Conservation (phyloP, 768 basidiomycete species). For the Hygrocybe punicea region DNA sequence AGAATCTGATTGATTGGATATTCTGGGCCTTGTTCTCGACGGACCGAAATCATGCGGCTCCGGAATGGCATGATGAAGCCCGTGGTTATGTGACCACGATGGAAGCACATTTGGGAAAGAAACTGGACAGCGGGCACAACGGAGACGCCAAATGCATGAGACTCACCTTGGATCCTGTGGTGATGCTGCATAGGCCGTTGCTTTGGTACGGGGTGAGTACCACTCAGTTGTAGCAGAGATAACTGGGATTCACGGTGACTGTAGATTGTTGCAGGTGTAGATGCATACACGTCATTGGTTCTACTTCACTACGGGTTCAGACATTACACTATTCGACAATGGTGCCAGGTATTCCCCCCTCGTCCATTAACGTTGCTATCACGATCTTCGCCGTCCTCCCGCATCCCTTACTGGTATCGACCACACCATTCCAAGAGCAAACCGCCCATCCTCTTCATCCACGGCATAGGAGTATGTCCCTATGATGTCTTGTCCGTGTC, state of each 20-base stretch:
- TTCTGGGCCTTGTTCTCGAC: slow-evolving; percentile 60
- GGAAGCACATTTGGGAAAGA: slow-evolving; percentile 40
- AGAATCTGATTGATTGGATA: slow-evolving; percentile 60
- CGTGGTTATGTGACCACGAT: slow-evolving; percentile 43
- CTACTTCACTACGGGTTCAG: slow-evolving; percentile 48
- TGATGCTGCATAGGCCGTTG: slow-evolving; percentile 52
- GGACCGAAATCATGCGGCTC: slow-evolving; percentile 26
- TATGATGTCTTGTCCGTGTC: neutral
- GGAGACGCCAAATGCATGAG: slow-evolving; percentile 44
- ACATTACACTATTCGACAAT: slow-evolving; percentile 43
- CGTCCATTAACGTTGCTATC: slow-evolving; percentile 48
- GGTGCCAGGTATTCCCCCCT: slow-evolving; percentile 50
- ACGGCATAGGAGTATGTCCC: slow-evolving; percentile 60
- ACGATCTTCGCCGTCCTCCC: slow-evolving; percentile 36
- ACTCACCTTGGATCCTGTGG: slow-evolving; percentile 56
- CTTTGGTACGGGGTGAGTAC: slow-evolving; percentile 58
- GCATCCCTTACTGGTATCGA: slow-evolving; percentile 41
- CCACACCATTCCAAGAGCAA: slow-evolving; percentile 46
- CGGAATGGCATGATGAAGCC: slow-evolving; percentile 50
- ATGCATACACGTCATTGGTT: slow-evolving; percentile 40
- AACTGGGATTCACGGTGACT: neutral
- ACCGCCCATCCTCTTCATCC: slow-evolving; percentile 58
- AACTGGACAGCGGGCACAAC: slow-evolving; percentile 43
- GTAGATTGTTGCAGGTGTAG: slow-evolving; percentile 54
- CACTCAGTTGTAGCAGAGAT: neutral